These are phyloP conservation scores for Abrus precatorius DNA, from an alignment of 306 rosid genomes.

Conservation along the genomic window DNA sequence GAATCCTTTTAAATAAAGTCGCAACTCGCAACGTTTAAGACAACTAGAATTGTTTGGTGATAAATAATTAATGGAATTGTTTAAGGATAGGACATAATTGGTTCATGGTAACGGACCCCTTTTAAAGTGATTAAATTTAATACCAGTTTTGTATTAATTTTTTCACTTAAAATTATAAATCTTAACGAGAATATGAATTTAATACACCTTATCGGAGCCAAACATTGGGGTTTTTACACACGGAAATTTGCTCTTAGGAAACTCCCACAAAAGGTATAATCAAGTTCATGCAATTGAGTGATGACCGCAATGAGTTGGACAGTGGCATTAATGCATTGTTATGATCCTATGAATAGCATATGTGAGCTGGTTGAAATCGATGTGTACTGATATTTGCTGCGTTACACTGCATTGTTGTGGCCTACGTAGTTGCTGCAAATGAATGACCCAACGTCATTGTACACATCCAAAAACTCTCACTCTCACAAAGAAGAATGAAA, in stretches of 20 bases:
- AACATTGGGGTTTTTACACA: not conserved
- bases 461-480: too few relatives aligned
- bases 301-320: not conserved
- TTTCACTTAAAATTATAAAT: not conserved
- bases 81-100: not conserved
- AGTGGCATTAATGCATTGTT: not conserved
- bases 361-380: not conserved
- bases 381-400: too few relatives aligned
- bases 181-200: not conserved
- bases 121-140: not conserved
- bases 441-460: too few relatives aligned
- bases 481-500: too few relatives aligned
- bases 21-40: not conserved
- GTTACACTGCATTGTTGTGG: too few relatives aligned
- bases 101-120: not conserved
- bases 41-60: not conserved
- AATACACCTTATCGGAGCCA: not conserved
- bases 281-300: not conserved
- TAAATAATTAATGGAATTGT: not conserved
- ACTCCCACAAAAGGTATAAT: not conserved
- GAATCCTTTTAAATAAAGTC: not conserved
- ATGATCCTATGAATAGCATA: not conserved
- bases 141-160: not conserved
- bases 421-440: too few relatives aligned
- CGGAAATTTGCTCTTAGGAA: not conserved